Evolutionary conservation across 108 stramenopile species (phyloP), one percentile per base, ranked within the genome.

Genomic region (Schizochytrium sp.): DNA sequence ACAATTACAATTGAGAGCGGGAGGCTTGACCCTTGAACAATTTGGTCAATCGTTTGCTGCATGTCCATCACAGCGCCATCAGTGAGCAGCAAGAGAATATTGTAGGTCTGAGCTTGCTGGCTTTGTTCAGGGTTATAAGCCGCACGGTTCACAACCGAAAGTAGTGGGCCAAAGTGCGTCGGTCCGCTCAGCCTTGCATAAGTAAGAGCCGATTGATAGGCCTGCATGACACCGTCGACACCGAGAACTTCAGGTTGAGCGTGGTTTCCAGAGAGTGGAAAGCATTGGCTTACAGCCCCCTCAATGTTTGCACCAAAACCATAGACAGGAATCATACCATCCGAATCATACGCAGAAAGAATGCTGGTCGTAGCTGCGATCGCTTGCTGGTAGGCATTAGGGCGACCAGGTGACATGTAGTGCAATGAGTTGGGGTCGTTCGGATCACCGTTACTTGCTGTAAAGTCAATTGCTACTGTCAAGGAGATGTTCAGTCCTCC

Each of bases 1-100:
- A 94, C 93, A 61, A 93, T 93, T 88, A 93, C 92, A n/a, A 93
- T 91, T 69, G 61, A 61, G 57, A 93, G 91, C 8, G 93, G 93
- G 46, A 92, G 91, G 42, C 61, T 72, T 46, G 92, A 60, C 28
- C 91, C 93, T 17, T 88, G 76, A 53, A 91, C 55, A 28, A 91
- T 58, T 28, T 61, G 91, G 38, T 88, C 57, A 41, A 93, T 87
- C 12, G 92, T 92, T 56, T 88, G 61, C 3, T 89, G 72, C 90
- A 92, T 72, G 61, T 93, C 93, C 60, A 55, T 88, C 88, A 93
- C 91, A 40, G 50, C 61, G 38, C 93, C 93, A 40, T 93, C 93
- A 3, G 93, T 93, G 57, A 93, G 91, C 28, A 93, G 49, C 60
- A 93, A 53, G 3, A 93, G 91, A 5, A 93, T 88, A 7, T 56